phyloP scores from a whole-genome alignment of 768 basidiomycete genomes.

The Cantharellus anzutake region DNA sequence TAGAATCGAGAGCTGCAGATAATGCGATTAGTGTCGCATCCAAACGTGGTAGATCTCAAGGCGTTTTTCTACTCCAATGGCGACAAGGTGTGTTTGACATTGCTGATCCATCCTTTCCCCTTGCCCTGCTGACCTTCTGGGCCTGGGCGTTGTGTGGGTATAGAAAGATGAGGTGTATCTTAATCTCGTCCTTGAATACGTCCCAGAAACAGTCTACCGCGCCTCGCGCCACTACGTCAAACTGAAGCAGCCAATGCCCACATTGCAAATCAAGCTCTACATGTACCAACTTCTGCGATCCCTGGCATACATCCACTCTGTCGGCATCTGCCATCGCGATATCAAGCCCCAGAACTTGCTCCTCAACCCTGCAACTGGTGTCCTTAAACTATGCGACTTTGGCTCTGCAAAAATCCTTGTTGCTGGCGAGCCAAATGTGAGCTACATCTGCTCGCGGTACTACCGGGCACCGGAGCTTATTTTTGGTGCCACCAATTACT shows the following conservation, averaged over 20 bases:
- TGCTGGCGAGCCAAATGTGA: conserved; percentile 95
- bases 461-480: conserved; percentile 98
- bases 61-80: conserved; percentile 99
- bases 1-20: conserved; percentile 99
- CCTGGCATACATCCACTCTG: conserved; percentile 96
- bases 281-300: conserved; percentile 99
- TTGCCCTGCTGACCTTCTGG: background rate
- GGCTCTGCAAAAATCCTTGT: conserved; percentile 98
- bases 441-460: conserved; percentile 98
- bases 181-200: conserved; percentile 97
- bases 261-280: conserved; percentile 98
- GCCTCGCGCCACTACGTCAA: conserved; percentile 98
- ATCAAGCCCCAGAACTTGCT: conserved; percentile 99
- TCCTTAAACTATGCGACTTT: conserved; percentile 97
- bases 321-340: conserved; percentile 98
- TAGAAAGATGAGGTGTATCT: conserved; percentile 99
- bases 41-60: conserved; percentile 92
- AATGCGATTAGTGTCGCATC: conserved; percentile 91
- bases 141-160: background rate
- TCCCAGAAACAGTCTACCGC: conserved; percentile 98
- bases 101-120: background rate
- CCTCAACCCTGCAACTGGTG: conserved; percentile 89
- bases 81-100: conserved; percentile 58
- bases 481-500: conserved; percentile 99
- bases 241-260: conserved; percentile 99